phyloP scores from a whole-genome alignment of 805 yeast species.

The Sporopachydermia quercuum region DNA sequence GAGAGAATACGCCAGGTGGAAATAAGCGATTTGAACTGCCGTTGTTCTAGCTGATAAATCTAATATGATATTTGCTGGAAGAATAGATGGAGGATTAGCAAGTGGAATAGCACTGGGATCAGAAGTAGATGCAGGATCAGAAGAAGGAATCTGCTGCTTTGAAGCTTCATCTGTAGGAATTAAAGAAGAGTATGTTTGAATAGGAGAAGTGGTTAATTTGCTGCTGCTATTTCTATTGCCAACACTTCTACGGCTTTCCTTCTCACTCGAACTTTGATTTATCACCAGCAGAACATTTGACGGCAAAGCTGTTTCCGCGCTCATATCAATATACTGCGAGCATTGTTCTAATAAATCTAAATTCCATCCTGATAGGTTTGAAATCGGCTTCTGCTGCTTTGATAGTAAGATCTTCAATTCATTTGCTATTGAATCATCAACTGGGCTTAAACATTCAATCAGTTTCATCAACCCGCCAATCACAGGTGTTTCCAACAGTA shows the following conservation, averaged over 20 bases:
- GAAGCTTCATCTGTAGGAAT: too few species aligned
- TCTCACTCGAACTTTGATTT: too few species aligned
- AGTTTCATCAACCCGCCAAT: constrained; percentile 43
- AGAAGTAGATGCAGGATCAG: too few species aligned
- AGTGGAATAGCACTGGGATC: too few species aligned
- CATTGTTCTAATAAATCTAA: constrained; percentile 7
- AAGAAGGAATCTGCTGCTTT: too few species aligned
- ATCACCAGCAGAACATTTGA: too few species aligned
- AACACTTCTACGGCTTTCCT: too few species aligned
- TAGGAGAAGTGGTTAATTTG: constrained; percentile 13
- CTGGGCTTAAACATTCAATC: constrained; percentile 30
- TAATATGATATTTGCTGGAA: constrained; percentile 34
- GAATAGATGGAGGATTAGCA: too few species aligned
- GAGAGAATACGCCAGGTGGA: constrained; percentile 49
- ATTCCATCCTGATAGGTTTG: not conserved
- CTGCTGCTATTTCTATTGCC: too few species aligned
- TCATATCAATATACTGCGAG: constrained; percentile 8
- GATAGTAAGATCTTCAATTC: constrained; percentile 30
- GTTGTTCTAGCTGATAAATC: constrained; percentile 36
- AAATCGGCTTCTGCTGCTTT: not conserved
- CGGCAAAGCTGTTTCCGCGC: too few species aligned
- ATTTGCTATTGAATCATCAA: constrained; percentile 35
- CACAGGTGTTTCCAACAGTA: constrained; percentile 47
- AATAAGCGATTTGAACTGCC: constrained; percentile 48
- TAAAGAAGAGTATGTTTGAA: too few species aligned